Evolutionary conservation across 2,329 filamentous ascomycete species (phyloP).

Genomic region (Arthrobotrys musiformis): DNA sequence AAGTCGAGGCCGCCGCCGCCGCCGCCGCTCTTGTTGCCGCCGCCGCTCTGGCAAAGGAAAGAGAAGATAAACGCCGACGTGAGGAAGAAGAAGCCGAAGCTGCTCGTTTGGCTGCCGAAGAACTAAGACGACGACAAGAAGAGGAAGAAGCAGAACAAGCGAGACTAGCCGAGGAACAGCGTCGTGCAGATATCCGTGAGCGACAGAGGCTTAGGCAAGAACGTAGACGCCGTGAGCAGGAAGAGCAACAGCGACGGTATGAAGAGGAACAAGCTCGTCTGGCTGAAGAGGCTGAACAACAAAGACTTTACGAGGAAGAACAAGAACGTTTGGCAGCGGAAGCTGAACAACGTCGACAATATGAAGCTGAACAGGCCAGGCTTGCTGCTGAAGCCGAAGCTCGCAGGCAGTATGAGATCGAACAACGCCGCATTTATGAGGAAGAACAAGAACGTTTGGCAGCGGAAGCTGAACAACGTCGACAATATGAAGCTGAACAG

Average conservation of each 20-base stretch:
- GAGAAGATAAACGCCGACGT: constrained; percentile 40
- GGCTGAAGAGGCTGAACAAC: constrained; percentile 17
- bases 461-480: constrained; percentile 15
- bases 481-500: constrained; percentile 29
- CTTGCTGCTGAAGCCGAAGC: constrained; percentile 31
- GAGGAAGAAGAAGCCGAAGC: constrained; percentile 50
- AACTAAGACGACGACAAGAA: constrained; percentile 16
- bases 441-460: constrained; percentile 36
- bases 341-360: constrained; percentile 20
- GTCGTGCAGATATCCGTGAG: constrained; percentile 38
- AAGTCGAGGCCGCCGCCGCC: constrained; percentile 30
- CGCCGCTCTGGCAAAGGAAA: constrained; percentile 27
- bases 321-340: constrained; percentile 30
- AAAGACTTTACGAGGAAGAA: constrained; percentile 15
- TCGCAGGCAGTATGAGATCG: not conserved
- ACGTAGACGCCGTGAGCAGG: constrained; percentile 39
- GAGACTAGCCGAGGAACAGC: constrained; percentile 35
- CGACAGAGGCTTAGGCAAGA: constrained; percentile 35
- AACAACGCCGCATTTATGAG: not conserved
- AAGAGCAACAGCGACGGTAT: constrained; percentile 17
- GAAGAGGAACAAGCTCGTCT: constrained; percentile 27
- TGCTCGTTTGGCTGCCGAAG: constrained; percentile 22
- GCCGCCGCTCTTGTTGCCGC: constrained; percentile 17
- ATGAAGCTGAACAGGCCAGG: constrained; percentile 24
- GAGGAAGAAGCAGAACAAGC: constrained; percentile 20